Evolutionary conservation across 345 rosid genomes (phyloP).

Genomic region (Aethionema arabicum): DNA sequence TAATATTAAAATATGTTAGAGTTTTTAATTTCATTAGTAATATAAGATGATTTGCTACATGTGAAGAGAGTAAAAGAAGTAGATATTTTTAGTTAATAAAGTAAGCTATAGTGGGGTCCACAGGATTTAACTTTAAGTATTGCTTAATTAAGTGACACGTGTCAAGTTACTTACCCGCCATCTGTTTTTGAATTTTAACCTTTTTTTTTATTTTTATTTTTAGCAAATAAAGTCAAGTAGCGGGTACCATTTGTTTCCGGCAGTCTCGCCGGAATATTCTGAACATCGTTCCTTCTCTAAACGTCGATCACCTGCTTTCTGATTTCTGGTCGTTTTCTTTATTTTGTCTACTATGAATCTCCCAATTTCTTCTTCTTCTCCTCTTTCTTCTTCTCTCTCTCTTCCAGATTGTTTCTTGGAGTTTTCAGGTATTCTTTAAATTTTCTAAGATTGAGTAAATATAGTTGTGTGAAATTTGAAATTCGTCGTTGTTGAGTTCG

Average conservation of each 20-base stretch:
- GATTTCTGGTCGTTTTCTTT: conserved; percentile 1
- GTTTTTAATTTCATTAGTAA: no score
- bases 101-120: no score
- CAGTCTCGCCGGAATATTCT: conserved; percentile 30
- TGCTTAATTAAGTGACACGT: conserved; percentile 14
- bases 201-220: conserved; percentile 1
- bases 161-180: not conserved
- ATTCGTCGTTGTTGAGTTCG: not conserved
- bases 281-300: conserved; percentile 14
- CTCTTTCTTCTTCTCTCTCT: conserved; percentile 2
- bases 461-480: not conserved
- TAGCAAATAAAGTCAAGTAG: conserved; percentile 8
- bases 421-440: conserved; percentile 4
- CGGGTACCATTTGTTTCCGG: conserved; percentile 5
- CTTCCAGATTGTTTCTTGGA: conserved; percentile 16
- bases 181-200: conserved; percentile 5
- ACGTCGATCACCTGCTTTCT: conserved; percentile 26
- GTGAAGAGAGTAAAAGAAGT: no score
- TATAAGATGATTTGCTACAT: no score
- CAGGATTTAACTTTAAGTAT: not conserved
- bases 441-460: not conserved
- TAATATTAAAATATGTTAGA: no score
- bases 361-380: not conserved
- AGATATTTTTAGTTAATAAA: no score
- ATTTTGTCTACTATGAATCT: conserved; percentile 9